phyloP scores from a whole-genome alignment of 306 rosid species.

The Psophocarpus tetragonolobus region DNA sequence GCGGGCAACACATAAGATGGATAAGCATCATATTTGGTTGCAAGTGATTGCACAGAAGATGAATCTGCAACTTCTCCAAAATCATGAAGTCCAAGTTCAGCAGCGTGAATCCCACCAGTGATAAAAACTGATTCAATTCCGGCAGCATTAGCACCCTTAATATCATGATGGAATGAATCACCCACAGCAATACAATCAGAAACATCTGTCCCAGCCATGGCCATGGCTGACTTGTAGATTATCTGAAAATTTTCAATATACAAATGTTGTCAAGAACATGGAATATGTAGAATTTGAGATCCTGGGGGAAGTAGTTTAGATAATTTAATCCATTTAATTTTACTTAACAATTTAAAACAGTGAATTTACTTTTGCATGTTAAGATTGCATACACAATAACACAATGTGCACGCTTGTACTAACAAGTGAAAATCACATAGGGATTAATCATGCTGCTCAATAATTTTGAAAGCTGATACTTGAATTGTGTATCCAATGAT shows the following conservation, averaged over 20 bases:
- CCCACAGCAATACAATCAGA: conserved; percentile 81
- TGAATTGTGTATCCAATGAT: background rate
- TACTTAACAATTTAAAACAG: background rate
- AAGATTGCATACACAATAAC: background rate
- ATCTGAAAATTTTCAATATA: conserved; percentile 50
- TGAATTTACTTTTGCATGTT: background rate
- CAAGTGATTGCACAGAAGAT: conserved; percentile 66
- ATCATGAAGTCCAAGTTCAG: conserved; percentile 67
- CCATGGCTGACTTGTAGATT: conserved; percentile 79
- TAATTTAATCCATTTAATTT: background rate
- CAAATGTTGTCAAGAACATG: conserved; percentile 24
- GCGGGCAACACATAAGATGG: conserved; percentile 81
- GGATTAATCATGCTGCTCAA: conserved; percentile 10
- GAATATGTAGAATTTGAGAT: conserved; percentile 10
- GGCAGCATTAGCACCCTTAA: conserved; percentile 88
- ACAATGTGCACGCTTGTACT: background rate
- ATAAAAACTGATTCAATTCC: conserved; percentile 68
- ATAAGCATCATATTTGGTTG: conserved; percentile 61
- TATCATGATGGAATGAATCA: conserved; percentile 95
- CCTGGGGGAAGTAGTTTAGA: background rate
- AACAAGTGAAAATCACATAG: background rate
- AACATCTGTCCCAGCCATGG: conserved; percentile 65
- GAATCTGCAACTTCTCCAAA: conserved; percentile 62
- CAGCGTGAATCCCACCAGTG: conserved; percentile 83
- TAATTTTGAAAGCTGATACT: conserved; percentile 14